Evolutionary conservation across 164 flowering plant genomes (phyloP).

Genomic region (Tinospora cordifolia): DNA sequence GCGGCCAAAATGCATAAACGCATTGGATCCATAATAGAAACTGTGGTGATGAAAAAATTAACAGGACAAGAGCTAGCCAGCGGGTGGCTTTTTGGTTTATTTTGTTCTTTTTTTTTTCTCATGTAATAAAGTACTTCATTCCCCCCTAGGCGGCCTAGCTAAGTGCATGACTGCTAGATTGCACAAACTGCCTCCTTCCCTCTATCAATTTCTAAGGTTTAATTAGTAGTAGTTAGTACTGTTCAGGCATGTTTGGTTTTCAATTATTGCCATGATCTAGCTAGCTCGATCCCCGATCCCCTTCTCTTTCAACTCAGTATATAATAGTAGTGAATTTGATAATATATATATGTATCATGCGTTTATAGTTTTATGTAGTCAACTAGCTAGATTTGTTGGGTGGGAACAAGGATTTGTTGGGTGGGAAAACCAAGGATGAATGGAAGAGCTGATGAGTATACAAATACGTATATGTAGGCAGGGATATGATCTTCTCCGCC

Average conservation of each 20-base stretch:
- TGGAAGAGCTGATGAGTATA: too few species aligned
- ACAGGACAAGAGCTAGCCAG: not conserved
- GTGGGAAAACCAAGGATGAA: not conserved
- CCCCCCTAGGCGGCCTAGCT: not conserved
- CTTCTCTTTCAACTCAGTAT: not conserved
- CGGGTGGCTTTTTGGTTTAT: too few species aligned
- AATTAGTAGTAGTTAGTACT: too few species aligned
- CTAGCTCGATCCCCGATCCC: too few species aligned
- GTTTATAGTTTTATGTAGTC: not conserved
- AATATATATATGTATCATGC: not conserved
- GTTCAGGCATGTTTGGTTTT: not conserved
- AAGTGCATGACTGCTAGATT: constrained; percentile 4
- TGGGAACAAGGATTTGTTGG: not conserved
- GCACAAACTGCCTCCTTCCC: not conserved
- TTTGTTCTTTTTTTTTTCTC: too few species aligned
- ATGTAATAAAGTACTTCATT: not conserved
- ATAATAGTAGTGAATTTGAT: not conserved
- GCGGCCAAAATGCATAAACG: too few species aligned
- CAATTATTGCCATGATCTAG: too few species aligned
- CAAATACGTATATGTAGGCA: too few species aligned
- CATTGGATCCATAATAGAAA: not conserved
- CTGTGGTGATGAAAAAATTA: too few species aligned
- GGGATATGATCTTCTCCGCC: too few species aligned
- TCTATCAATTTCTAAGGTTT: not conserved
- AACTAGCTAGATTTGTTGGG: not conserved